Evolutionary conservation across 2,329 filamentous ascomycete genomes (phyloP).

Genomic region (Ophiocordyceps camponoti-leonardi): DNA sequence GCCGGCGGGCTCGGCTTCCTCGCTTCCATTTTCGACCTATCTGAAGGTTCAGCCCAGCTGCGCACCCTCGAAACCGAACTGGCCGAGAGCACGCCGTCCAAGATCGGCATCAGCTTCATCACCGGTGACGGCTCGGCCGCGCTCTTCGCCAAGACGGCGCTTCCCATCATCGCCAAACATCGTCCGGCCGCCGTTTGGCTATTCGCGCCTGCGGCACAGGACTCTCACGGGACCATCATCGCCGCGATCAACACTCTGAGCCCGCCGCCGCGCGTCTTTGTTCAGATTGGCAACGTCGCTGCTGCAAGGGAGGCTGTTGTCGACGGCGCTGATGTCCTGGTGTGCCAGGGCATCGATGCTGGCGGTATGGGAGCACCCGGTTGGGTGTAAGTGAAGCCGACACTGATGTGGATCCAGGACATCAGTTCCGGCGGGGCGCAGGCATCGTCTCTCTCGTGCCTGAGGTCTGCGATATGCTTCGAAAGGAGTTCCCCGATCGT

Average conservation of each 20-base stretch:
- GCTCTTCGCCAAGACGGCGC: slow-evolving; percentile 22
- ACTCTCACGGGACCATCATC: slow-evolving; percentile 18
- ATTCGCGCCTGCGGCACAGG: slow-evolving; percentile 37
- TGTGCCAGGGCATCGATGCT: slow-evolving; percentile 46
- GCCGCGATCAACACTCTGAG: slow-evolving; percentile 13
- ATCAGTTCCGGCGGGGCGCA: slow-evolving; percentile 36
- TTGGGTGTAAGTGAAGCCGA: background rate
- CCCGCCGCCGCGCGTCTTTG: slow-evolving; percentile 29
- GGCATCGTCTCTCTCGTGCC: slow-evolving; percentile 39
- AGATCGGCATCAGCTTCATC: slow-evolving; percentile 39
- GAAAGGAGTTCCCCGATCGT: slow-evolving; percentile 14
- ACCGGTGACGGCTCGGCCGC: slow-evolving; percentile 28
- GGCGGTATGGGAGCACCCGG: slow-evolving; percentile 14
- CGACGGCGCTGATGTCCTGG: slow-evolving; percentile 38
- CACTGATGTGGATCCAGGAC: slow-evolving; percentile 21
- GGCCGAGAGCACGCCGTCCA: slow-evolving; percentile 26
- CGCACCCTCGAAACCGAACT: slow-evolving; percentile 15
- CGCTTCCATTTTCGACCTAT: slow-evolving; percentile 13
- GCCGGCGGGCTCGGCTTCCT: slow-evolving; percentile 13
- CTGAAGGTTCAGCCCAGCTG: slow-evolving; percentile 13
- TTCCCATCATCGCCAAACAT: slow-evolving; percentile 33
- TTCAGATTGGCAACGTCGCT: slow-evolving; percentile 43
- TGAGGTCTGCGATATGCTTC: slow-evolving; percentile 33
- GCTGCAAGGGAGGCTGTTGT: slow-evolving; percentile 31
- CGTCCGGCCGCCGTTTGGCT: slow-evolving; percentile 47